Base-by-base conservation (phyloP, 768 basidiomycete genomes). In the Filobasidium wieringae region DNA sequence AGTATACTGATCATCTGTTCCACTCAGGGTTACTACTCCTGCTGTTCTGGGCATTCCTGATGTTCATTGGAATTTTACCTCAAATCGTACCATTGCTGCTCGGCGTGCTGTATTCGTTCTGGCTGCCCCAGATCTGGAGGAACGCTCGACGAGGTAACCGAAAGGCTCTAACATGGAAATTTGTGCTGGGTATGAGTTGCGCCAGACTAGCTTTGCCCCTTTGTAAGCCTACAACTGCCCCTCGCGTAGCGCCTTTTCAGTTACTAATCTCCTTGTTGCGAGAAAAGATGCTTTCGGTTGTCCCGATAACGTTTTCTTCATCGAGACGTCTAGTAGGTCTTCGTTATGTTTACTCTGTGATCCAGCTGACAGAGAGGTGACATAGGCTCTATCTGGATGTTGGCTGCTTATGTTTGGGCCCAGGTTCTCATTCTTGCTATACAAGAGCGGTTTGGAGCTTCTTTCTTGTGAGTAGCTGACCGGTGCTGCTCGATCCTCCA, bases 71-170 rank as follows among this genome's bases (percentile, higher is more conserved):
- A 12, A 40, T 64, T 7, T 30, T 58, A 1, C 67, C 71, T 6
- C 57, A 53, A 65, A 86, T 65, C 81, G 82, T 22, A 81, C 87
- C 41, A 80, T 84, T 7, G 77, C 87, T 64, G 62, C 84, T 91
- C 32, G 80, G 77, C 9, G 69, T 77, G 27, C 79, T 87, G 56
- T 89, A 92, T 72, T 84, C 84, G 6, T 79, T 91, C 66, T 95
- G 90, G 90, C 64, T 85, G 4, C 84, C 87, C 3, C 90, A 92
- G 72, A 88, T 95, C 49, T 77, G 84, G 53, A 79, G 90, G 24
- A 86, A 88, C 15, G 82, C 79, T 15, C 79, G 80, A 22, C 80
- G 86, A 24, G 85, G 84, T 8, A 79, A 87, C 59, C 78, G 79
- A 7, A 84, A 84, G 66, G 85, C 84, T 0, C 68, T 93, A 40